phyloP scores from a whole-genome alignment of 2,329 filamentous ascomycete genomes.

The Xylariaceae sp. region DNA sequence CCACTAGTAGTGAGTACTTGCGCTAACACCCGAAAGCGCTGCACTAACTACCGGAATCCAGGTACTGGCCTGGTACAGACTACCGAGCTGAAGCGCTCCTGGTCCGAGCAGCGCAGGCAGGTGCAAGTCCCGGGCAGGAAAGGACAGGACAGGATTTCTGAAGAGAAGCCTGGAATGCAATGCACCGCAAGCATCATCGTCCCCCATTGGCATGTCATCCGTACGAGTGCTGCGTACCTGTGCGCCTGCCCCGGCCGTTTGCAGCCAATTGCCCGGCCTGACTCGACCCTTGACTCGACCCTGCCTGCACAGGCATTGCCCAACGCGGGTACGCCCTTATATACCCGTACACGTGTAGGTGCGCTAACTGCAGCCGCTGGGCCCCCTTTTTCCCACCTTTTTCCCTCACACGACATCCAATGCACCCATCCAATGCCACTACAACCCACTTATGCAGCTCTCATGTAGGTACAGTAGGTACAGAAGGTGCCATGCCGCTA shows the following conservation, averaged over 20 bases:
- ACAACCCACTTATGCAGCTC: neutral
- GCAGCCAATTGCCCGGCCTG: neutral
- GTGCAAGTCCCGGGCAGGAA: too few species aligned
- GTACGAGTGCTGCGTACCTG: too few species aligned
- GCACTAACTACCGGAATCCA: neutral
- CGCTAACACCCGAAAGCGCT: neutral
- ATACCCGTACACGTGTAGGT: neutral
- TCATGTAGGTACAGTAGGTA: neutral
- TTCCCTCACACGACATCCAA: neutral
- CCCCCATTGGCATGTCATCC: neutral
- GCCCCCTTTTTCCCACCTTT: neutral
- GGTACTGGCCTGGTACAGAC: neutral
- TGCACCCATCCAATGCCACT: neutral
- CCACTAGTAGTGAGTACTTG: neutral
- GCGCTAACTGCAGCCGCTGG: neutral
- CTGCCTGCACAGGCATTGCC: neutral
- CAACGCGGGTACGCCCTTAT: neutral
- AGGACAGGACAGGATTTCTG: too few species aligned
- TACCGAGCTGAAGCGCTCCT: neutral
- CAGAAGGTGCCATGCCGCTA: neutral
- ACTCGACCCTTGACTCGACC: conserved; percentile 1
- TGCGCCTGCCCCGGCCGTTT: neutral
- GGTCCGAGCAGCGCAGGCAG: too few species aligned
- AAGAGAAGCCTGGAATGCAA: neutral
- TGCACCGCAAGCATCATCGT: neutral